phyloP scores from a whole-genome alignment of 768 basidiomycete species.

The Trametes punicea region DNA sequence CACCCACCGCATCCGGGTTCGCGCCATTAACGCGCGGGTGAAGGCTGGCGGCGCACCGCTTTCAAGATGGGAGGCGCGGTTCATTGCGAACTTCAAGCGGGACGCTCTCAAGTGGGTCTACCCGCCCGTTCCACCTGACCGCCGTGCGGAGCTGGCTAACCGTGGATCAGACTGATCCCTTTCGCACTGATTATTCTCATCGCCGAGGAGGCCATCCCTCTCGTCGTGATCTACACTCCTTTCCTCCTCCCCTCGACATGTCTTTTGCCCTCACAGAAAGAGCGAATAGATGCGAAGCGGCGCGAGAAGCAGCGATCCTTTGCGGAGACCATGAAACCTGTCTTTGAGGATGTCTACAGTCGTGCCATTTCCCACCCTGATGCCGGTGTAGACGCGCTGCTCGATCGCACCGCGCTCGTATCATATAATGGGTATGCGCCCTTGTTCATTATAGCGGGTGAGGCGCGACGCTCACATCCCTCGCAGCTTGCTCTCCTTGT shows the following conservation, averaged over 20 bases:
- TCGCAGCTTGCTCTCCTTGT: slow-evolving; percentile 35
- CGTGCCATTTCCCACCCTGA: slow-evolving; percentile 26
- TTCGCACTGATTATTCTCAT: slow-evolving; percentile 73
- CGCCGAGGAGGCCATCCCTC: slow-evolving; percentile 78
- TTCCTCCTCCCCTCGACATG: slow-evolving; percentile 85
- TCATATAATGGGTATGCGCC: slow-evolving; percentile 58
- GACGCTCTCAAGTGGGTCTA: slow-evolving; percentile 66
- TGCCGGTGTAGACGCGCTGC: slow-evolving; percentile 33
- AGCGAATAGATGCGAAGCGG: slow-evolving; percentile 57
- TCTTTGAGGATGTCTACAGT: slow-evolving; percentile 22
- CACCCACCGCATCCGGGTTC: slow-evolving; percentile 53
- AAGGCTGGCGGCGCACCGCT: slow-evolving; percentile 57
- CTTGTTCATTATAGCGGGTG: neutral
- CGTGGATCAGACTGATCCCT: slow-evolving; percentile 59
- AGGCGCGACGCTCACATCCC: slow-evolving; percentile 17
- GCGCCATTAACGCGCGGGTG: slow-evolving; percentile 53
- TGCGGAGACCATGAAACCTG: slow-evolving; percentile 19
- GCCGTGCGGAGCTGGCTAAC: neutral
- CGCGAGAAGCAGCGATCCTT: slow-evolving; percentile 38
- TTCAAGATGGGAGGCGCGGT: slow-evolving; percentile 64
- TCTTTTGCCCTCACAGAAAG: slow-evolving; percentile 73
- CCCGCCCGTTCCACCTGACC: neutral
- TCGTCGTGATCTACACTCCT: slow-evolving; percentile 83
- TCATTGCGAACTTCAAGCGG: slow-evolving; percentile 61
- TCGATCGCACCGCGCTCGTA: slow-evolving; percentile 28